Evolutionary conservation across 352 stramenopile genomes (phyloP).

Genomic region (Phytopythium sindhum): DNA sequence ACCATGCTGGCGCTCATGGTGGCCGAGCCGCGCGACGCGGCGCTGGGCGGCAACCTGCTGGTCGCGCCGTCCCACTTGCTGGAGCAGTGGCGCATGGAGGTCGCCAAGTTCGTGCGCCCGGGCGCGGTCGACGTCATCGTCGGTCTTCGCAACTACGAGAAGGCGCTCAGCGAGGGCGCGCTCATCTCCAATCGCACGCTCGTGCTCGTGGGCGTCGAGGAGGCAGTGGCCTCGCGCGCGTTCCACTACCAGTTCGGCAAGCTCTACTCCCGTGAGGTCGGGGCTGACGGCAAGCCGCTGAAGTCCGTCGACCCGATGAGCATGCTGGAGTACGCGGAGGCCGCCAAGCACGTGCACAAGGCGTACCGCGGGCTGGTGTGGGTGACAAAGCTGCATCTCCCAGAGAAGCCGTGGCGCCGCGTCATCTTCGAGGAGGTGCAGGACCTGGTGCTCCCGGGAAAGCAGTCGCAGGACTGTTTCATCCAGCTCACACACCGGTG

Average conservation of each 20-base stretch:
- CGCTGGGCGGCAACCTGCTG: conserved; percentile 55
- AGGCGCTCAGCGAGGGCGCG: conserved; percentile 23
- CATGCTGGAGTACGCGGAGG: conserved; percentile 60
- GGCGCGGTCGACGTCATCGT: conserved; percentile 75
- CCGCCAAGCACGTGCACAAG: conserved; percentile 80
- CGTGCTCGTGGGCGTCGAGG: conserved; percentile 75
- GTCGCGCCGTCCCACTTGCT: conserved; percentile 79
- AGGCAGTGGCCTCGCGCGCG: conserved; percentile 57
- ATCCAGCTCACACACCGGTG: conserved; percentile 75
- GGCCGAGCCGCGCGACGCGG: conserved; percentile 50
- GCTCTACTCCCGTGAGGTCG: conserved; percentile 46
- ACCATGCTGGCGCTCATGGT: conserved; percentile 77
- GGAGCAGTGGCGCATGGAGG: conserved; percentile 76
- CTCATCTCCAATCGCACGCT: conserved; percentile 74
- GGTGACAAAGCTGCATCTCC: conserved; percentile 60
- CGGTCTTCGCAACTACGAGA: conserved; percentile 48
- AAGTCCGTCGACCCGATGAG: conserved; percentile 34
- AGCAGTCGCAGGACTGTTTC: conserved; percentile 75
- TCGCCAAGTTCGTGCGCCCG: conserved; percentile 66
- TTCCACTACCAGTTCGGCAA: conserved; percentile 62
- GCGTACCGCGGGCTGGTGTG: conserved; percentile 74
- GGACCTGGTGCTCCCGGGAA: conserved; percentile 74
- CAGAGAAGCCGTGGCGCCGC: conserved; percentile 63
- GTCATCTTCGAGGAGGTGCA: conserved; percentile 89
- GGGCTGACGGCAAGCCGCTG: conserved; percentile 30